These are phyloP conservation scores for Phycomyces blakesleeanus DNA, from an alignment of 192 early-diverging fungal species.

Conservation along the genomic window DNA sequence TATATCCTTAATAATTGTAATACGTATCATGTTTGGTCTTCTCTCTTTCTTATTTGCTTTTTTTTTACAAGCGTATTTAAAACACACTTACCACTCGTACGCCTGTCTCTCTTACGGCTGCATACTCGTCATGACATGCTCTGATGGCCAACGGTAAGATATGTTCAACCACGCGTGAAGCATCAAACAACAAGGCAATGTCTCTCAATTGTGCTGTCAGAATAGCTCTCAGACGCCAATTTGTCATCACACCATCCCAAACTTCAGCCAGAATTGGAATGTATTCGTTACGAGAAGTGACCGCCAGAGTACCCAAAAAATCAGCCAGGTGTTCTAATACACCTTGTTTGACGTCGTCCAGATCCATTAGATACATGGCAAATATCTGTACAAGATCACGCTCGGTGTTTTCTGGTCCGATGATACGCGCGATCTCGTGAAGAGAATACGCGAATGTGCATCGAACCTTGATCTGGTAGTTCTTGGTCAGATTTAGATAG, in stretches of 20 bases:
- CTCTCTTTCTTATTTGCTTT: not conserved
- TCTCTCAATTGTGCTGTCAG: conserved; percentile 62
- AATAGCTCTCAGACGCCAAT: conserved; percentile 69
- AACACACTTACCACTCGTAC: conserved; percentile 37
- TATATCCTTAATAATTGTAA: not conserved
- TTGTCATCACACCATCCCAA: conserved; percentile 62
- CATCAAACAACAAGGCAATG: conserved; percentile 58
- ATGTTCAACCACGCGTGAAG: conserved; percentile 52
- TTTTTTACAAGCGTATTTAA: too few species aligned
- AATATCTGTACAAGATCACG: conserved; percentile 48
- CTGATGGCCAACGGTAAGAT: conserved; percentile 62
- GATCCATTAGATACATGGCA: conserved; percentile 47
- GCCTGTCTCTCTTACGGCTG: conserved; percentile 50
- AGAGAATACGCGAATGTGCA: conserved; percentile 52
- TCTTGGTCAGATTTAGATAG: conserved; percentile 37
- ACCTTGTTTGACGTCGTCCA: conserved; percentile 66
- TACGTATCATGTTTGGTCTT: not conserved
- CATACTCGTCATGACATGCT: conserved; percentile 46
- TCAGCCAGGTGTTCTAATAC: conserved; percentile 62
- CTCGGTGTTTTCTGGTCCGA: conserved; percentile 50
- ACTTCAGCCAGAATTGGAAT: conserved; percentile 61
- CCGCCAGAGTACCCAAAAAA: conserved; percentile 58
- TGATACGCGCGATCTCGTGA: conserved; percentile 49
- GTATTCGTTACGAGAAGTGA: conserved; percentile 55
- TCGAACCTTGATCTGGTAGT: conserved; percentile 49